These are phyloP conservation scores for Cladosporium oxysporum DNA, from an alignment of 2,329 filamentous ascomycete species.

Conservation along the genomic window DNA sequence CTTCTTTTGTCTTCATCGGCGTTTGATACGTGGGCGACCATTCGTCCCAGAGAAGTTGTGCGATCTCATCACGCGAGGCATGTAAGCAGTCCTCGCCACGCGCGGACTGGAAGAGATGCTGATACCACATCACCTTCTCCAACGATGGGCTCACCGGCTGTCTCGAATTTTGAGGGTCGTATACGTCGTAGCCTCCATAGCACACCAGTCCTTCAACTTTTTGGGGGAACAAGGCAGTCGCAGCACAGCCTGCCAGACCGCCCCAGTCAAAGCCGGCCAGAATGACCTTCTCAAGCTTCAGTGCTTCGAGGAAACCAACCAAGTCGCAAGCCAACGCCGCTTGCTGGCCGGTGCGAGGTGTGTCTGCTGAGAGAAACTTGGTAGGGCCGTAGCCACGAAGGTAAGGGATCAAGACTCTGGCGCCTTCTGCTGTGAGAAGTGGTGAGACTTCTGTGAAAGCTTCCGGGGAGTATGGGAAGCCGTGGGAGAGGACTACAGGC, in stretches of 20 bases:
- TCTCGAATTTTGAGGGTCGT: neutral
- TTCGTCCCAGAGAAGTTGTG: neutral
- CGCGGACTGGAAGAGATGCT: neutral
- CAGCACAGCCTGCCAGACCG: neutral
- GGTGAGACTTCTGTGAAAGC: neutral
- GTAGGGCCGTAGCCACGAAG: neutral
- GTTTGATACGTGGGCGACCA: neutral
- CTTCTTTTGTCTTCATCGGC: neutral
- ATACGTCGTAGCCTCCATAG: conserved; percentile 1
- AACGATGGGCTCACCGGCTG: neutral
- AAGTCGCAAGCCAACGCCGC: neutral
- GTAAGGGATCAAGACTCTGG: neutral
- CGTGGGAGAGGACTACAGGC: neutral
- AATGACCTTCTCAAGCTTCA: neutral
- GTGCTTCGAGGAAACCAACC: neutral
- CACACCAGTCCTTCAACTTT: neutral
- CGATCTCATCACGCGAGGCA: neutral
- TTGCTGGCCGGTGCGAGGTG: neutral
- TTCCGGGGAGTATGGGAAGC: neutral
- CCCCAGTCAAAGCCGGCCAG: neutral
- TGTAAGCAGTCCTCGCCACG: neutral
- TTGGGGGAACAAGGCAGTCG: neutral
- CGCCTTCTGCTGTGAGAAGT: neutral
- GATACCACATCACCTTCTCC: conserved; percentile 2
- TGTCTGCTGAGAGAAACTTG: neutral